A percentile compares a stretch with the other conserved stretches of the same genome.
Conservation (phyloP, 108 stramenopile genomes). For the Conticribra guillardii region DNA sequence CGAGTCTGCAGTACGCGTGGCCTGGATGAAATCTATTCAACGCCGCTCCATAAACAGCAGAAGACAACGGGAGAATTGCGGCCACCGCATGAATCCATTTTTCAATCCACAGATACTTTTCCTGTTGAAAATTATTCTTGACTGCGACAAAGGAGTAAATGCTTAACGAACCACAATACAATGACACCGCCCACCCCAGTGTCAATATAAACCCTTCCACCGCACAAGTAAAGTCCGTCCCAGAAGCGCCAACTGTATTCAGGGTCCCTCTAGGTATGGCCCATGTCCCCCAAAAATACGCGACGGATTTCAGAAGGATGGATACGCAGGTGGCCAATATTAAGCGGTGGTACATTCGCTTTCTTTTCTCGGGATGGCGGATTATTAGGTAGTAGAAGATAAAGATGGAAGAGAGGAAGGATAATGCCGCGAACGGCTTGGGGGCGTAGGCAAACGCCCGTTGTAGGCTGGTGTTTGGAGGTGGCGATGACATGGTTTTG, state of each 20-base stretch:
- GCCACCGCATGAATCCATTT: conserved; percentile 28
- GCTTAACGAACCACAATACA: conserved; percentile 35
- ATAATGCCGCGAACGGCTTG: conserved; percentile 28
- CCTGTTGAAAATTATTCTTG: conserved; percentile 35
- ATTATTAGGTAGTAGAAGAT: conserved; percentile 15
- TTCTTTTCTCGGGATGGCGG: conserved; percentile 3
- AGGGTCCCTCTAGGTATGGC: conserved; percentile 22
- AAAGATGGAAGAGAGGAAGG: conserved; percentile 30
- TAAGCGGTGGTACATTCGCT: conserved; percentile 42
- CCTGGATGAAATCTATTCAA: not conserved
- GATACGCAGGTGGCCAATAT: conserved; percentile 10
- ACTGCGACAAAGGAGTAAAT: conserved; percentile 23
- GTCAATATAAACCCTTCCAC: conserved; percentile 20
- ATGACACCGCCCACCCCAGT: conserved; percentile 4
- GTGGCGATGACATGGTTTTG: too few relatives aligned
- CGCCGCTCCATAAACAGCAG: not conserved
- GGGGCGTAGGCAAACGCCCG: conserved; percentile 27
- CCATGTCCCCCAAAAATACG: conserved; percentile 22
- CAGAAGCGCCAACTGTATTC: conserved; percentile 19
- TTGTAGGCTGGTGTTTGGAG: conserved; percentile 10
- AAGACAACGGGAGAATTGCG: not conserved
- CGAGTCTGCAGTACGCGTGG: not conserved
- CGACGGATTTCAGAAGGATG: conserved; percentile 20
- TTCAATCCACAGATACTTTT: conserved; percentile 32
- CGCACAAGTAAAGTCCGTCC: conserved; percentile 25